Evolutionary conservation across 208 protist species (phyloP).

Genomic region (Naegleria lovaniensis): DNA sequence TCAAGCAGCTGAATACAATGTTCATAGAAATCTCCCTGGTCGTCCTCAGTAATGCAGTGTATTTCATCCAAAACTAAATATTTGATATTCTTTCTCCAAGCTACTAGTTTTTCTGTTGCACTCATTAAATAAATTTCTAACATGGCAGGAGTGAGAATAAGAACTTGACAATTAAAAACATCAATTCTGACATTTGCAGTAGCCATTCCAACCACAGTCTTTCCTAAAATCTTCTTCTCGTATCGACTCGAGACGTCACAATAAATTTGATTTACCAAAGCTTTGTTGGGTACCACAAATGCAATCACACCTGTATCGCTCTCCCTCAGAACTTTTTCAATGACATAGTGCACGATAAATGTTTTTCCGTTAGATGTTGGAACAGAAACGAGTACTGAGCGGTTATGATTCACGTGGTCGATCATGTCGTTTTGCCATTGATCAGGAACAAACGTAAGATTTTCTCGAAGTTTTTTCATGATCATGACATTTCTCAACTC

Average conservation of each 20-base stretch:
- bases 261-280: constrained; percentile 4
- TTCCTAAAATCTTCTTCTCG: not conserved
- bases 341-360: constrained; percentile 13
- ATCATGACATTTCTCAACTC: not conserved
- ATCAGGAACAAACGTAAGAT: not conserved
- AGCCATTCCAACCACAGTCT: not conserved
- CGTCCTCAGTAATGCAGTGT: not conserved
- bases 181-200: not conserved
- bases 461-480: not conserved
- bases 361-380: constrained; percentile 23
- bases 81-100: constrained; percentile 2
- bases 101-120: not conserved
- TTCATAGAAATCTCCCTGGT: not conserved
- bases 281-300: constrained; percentile 6
- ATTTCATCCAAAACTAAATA: constrained; percentile 27
- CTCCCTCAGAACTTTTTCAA: not conserved
- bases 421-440: constrained; percentile 4
- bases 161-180: not conserved
- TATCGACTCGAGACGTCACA: not conserved
- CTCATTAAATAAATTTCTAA: constrained; percentile 20
- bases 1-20: not conserved
- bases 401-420: not conserved
- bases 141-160: not conserved
- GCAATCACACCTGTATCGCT: not conserved
- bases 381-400: not conserved